Evolutionary conservation across 257 asterid genomes (phyloP).

Genomic region (Petunia axillaris): DNA sequence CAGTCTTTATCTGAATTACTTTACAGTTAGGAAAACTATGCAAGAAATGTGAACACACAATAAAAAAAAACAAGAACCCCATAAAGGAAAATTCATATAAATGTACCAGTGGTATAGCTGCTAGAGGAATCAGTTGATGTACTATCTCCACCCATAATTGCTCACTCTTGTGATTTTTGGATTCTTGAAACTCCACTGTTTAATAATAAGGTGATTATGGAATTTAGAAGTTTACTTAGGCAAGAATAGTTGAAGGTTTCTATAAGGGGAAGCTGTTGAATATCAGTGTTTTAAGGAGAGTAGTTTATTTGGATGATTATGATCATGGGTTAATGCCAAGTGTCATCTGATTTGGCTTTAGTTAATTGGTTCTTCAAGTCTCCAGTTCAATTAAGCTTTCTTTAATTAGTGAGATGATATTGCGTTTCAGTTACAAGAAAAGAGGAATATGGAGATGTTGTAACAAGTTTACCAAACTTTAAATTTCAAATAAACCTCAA

Average conservation of each 20-base stretch:
- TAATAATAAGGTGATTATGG: background rate
- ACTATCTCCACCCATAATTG: slow-evolving; percentile 61
- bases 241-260: background rate
- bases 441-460: background rate
- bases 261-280: background rate
- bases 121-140: slow-evolving; percentile 10
- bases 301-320: background rate
- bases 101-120: slow-evolving; percentile 44
- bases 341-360: background rate
- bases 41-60: background rate
- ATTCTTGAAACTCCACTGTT: background rate
- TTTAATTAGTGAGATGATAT: too few species aligned
- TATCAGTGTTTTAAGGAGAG: background rate
- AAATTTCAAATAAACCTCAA: background rate
- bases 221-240: background rate
- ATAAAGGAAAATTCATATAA: background rate
- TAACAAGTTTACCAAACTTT: background rate
- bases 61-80: background rate
- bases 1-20: too few species aligned
- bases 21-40: background rate
- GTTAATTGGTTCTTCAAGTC: background rate
- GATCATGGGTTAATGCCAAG: background rate
- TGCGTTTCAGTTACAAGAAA: too few species aligned
- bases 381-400: too few species aligned
- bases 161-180: background rate